Evolutionary conservation across 1,284 basidiomycete species (phyloP).

Genomic region (Malassezia japonica): DNA sequence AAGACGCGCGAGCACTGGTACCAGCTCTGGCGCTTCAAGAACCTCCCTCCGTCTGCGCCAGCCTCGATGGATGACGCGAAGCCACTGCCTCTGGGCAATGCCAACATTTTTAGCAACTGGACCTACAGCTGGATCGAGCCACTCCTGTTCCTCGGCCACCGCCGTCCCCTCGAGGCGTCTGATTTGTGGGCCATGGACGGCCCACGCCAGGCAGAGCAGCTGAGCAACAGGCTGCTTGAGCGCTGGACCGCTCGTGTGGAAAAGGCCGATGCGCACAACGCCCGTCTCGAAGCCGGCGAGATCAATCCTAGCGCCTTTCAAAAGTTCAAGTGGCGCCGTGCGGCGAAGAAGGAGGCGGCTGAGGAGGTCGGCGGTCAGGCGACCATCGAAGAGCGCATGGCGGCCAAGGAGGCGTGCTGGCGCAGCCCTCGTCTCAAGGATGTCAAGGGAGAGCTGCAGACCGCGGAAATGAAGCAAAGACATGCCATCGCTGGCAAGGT

Average conservation of each 20-base stretch:
- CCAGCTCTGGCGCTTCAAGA: conserved; percentile 39
- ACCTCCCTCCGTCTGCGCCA: conserved; percentile 36
- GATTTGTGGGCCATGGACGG: conserved; percentile 71
- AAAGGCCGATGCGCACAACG: conserved; percentile 63
- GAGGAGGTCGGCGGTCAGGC: conserved; percentile 17
- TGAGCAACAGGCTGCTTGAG: conserved; percentile 57
- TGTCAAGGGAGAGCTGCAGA: conserved; percentile 5
- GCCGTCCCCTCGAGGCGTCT: conserved; percentile 65
- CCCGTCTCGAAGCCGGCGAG: conserved; percentile 58
- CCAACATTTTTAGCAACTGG: conserved; percentile 54
- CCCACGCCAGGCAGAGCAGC: conserved; percentile 52
- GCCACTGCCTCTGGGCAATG: conserved; percentile 54
- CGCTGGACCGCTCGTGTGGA: conserved; percentile 60
- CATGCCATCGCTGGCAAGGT: conserved; percentile 14
- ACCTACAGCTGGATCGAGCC: conserved; percentile 66
- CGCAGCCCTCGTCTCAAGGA: conserved; percentile 20
- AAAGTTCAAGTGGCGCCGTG: conserved; percentile 58
- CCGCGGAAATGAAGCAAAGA: conserved; percentile 1
- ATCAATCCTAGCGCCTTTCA: conserved; percentile 55
- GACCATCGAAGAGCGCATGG: conserved; percentile 20
- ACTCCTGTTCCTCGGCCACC: conserved; percentile 60
- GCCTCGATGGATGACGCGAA: conserved; percentile 55
- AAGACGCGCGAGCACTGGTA: conserved; percentile 39
- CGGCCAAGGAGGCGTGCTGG: conserved; percentile 25
- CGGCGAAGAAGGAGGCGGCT: conserved; percentile 16